A percentile compares a stretch with the other conserved stretches of the same genome.
Evolutionary conservation across 75 land plant species (phyloP).

Genomic region (Sequoiadendron giganteum): DNA sequence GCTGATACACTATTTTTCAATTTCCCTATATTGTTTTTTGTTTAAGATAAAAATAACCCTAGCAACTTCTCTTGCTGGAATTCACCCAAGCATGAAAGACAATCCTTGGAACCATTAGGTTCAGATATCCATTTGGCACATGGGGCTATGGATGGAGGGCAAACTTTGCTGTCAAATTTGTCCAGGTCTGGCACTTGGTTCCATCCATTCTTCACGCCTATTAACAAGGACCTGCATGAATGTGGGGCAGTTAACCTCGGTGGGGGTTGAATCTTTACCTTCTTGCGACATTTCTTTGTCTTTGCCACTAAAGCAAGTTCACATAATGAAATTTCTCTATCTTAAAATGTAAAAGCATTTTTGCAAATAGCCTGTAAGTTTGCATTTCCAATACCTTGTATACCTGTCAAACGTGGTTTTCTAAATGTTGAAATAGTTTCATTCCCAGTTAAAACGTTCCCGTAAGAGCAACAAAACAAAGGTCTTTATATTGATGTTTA

Average conservation of each 20-base stretch:
- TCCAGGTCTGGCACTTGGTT: not conserved
- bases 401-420: not conserved
- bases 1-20: not conserved
- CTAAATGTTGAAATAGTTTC: not conserved
- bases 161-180: not conserved
- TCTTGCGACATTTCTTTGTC: not conserved
- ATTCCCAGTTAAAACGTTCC: not conserved
- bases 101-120: not conserved
- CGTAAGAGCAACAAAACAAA: not conserved
- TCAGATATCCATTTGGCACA: not conserved
- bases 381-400: not conserved
- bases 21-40: not conserved
- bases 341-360: not conserved
- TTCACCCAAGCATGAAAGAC: not conserved
- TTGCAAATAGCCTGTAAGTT: not conserved
- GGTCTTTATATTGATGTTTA: not conserved
- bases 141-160: not conserved
- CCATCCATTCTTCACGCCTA: not conserved
- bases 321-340: not conserved
- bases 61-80: not conserved
- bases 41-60: not conserved
- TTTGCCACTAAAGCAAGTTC: not conserved
- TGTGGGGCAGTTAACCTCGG: not conserved
- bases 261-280: not conserved
- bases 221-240: not conserved